phyloP scores from a whole-genome alignment of 1,139 yeast species.

The Diutina rugosa region DNA sequence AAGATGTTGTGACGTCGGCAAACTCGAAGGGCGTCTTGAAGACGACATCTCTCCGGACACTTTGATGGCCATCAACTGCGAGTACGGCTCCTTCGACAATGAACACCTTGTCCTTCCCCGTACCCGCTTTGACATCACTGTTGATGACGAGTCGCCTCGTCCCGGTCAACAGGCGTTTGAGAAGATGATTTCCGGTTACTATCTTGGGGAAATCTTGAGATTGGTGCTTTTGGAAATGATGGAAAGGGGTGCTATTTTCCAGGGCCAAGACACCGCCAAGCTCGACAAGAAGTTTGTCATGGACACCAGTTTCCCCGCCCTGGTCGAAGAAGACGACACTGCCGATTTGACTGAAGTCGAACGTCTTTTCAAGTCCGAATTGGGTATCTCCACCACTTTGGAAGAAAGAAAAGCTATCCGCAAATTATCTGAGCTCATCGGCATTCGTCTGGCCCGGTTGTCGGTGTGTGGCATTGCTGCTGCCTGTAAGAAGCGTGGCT shows the following conservation, averaged over 20 bases:
- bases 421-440: constrained; percentile 74
- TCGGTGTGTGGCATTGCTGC: constrained; percentile 96
- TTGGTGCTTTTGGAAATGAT: constrained; percentile 65
- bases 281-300: constrained; percentile 50
- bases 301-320: constrained; percentile 84
- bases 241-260: constrained; percentile 51
- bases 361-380: constrained; percentile 44
- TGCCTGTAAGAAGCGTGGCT: constrained; percentile 76
- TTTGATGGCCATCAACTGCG: constrained; percentile 95
- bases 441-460: constrained; percentile 85
- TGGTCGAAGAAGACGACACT: constrained; percentile 80
- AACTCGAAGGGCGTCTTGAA: constrained; percentile 60
- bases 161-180: constrained; percentile 95
- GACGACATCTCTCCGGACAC: constrained; percentile 50
- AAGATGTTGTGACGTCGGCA: constrained; percentile 59
- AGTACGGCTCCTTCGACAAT: constrained; percentile 95
- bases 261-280: constrained; percentile 50
- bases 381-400: constrained; percentile 53
- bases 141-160: constrained; percentile 84
- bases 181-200: constrained; percentile 96
- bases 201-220: constrained; percentile 86
- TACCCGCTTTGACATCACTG: constrained; percentile 70
- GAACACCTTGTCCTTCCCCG: constrained; percentile 78
- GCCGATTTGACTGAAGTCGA: constrained; percentile 73
- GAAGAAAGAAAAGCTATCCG: constrained; percentile 79